phyloP scores from a whole-genome alignment of 2,329 filamentous ascomycete species.

The Hypocrella siamensis region DNA sequence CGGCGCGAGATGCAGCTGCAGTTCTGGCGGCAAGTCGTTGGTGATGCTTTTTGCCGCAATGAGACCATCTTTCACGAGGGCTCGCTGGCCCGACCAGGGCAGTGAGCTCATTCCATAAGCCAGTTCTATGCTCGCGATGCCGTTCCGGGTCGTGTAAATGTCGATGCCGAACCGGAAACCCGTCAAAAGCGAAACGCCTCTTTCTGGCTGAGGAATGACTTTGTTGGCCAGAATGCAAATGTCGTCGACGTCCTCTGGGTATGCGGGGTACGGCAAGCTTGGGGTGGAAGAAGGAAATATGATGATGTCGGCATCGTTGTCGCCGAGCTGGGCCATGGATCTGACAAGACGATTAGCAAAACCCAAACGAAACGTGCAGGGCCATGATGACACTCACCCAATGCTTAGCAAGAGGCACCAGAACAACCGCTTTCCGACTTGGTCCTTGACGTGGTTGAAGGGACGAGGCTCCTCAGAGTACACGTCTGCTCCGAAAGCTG shows the following conservation, averaged over 20 bases:
- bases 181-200: constrained; percentile 52
- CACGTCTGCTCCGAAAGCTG: constrained; percentile 23
- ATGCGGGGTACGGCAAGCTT: constrained; percentile 59
- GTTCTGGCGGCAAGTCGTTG: constrained; percentile 50
- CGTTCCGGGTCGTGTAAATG: constrained; percentile 68
- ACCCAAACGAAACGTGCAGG: not conserved
- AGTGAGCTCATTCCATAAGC: constrained; percentile 66
- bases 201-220: constrained; percentile 53
- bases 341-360: constrained; percentile 19
- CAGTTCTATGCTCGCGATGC: constrained; percentile 64
- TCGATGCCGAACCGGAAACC: constrained; percentile 71
- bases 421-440: constrained; percentile 65
- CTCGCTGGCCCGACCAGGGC: constrained; percentile 64
- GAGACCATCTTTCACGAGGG: constrained; percentile 55
- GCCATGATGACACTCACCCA: constrained; percentile 24
- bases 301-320: constrained; percentile 53
- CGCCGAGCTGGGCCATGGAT: constrained; percentile 64
- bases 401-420: constrained; percentile 69
- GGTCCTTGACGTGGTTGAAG: constrained; percentile 56
- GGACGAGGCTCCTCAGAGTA: constrained; percentile 24
- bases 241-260: constrained; percentile 73
- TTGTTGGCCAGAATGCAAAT: constrained; percentile 59
- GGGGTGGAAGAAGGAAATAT: constrained; percentile 64
- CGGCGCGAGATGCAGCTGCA: constrained; percentile 44
- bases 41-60: constrained; percentile 54